Evolutionary conservation across 1,284 basidiomycete genomes (phyloP).

Genomic region (Ustilago nuda): DNA sequence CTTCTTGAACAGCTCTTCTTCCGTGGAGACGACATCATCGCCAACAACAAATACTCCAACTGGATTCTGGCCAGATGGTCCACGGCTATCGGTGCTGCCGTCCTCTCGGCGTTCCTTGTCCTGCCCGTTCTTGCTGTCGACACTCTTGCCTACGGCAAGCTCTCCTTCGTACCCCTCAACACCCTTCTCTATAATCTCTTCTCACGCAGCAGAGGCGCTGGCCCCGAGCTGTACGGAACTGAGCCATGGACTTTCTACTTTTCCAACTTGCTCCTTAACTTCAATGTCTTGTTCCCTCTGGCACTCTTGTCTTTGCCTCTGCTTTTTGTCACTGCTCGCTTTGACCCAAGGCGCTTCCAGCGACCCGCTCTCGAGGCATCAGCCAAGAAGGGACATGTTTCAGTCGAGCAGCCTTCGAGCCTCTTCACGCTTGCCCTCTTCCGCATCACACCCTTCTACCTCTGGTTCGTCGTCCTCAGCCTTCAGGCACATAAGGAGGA

Average conservation of each 20-base stretch:
- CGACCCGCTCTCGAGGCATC: conserved; percentile 73
- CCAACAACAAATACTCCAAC: conserved; percentile 16
- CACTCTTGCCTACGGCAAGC: conserved; percentile 85
- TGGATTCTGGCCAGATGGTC: conserved; percentile 72
- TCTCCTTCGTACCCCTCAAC: conserved; percentile 87
- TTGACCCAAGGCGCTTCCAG: conserved; percentile 84
- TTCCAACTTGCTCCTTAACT: conserved; percentile 81
- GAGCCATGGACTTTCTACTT: conserved; percentile 76
- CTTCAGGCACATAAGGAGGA: conserved; percentile 95
- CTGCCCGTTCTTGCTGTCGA: conserved; percentile 72
- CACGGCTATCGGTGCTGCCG: conserved; percentile 75
- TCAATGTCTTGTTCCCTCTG: conserved; percentile 85
- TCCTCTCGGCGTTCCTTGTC: conserved; percentile 78
- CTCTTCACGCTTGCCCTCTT: conserved; percentile 75
- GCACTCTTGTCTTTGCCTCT: conserved; percentile 76
- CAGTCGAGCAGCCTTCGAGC: conserved; percentile 24
- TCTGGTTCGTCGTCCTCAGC: conserved; percentile 85
- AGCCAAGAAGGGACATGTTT: conserved; percentile 34
- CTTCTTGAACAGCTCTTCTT: conserved; percentile 90
- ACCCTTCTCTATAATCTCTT: conserved; percentile 95
- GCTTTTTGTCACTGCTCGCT: conserved; percentile 78
- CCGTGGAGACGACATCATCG: conserved; percentile 72
- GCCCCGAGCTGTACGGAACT: conserved; percentile 93
- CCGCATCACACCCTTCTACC: conserved; percentile 84
- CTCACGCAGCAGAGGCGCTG: conserved; percentile 74